Conservation (phyloP, 495 filamentous ascomycete species). For the Trichoderma gamsii region DNA sequence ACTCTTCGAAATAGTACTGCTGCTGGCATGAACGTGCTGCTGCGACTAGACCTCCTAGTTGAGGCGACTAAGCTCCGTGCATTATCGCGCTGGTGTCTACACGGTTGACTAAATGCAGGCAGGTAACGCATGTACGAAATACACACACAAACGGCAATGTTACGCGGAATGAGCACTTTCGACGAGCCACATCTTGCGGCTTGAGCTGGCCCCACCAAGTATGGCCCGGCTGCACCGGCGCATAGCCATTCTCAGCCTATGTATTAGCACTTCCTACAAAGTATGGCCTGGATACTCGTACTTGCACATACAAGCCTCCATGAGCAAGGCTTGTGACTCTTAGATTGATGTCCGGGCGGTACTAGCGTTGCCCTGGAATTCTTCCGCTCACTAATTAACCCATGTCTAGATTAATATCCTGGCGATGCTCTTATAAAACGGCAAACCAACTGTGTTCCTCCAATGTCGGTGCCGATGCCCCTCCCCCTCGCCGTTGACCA, state of each 20-base stretch:
- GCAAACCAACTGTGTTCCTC: not conserved
- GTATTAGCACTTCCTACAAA: not conserved
- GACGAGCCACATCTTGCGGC: not conserved
- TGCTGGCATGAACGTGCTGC: not conserved
- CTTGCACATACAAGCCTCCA: not conserved
- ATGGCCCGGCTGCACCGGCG: conserved; percentile 10
- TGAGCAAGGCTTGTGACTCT: not conserved
- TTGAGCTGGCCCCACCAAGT: conserved; percentile 9
- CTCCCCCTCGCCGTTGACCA: not conserved
- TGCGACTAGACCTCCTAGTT: not conserved
- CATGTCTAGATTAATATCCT: not conserved
- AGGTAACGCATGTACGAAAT: not conserved
- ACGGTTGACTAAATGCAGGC: not conserved
- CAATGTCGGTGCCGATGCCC: not conserved
- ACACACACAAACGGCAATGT: not conserved
- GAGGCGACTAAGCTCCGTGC: not conserved
- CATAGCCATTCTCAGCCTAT: not conserved
- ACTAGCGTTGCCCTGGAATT: not conserved
- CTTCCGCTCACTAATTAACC: not conserved
- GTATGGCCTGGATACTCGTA: not conserved
- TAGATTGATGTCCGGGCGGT: not conserved
- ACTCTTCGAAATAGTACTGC: not conserved
- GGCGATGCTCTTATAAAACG: not conserved
- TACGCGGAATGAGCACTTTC: conserved; percentile 6
- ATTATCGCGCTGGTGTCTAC: not conserved